Evolutionary conservation across 1,139 yeast genomes (phyloP), one percentile per base, ranked within the genome.

Genomic region (Lodderomyces margitis): DNA sequence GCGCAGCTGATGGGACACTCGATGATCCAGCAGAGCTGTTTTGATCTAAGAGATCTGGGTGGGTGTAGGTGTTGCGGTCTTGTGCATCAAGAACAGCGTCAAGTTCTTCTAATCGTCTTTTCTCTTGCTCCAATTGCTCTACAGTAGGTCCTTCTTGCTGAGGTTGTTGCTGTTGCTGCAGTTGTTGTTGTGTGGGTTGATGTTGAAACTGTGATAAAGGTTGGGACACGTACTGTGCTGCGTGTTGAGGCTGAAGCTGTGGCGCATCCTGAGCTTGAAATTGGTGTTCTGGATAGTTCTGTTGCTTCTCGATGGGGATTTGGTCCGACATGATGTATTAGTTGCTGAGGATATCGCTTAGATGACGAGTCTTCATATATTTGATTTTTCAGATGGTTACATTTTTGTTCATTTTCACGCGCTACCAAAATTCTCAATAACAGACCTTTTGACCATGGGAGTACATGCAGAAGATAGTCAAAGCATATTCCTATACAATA

Each of bases 291-390:
- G 16, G 9, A n/a, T 15, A 15, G 12, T 9, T 9, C 11, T 46
- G 50, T 39, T 54, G 55, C 27, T 51, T 32, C 14, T 48, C 50
- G 30, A 49, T 28, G 23, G 54, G 47, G 14, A 51, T 40, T 37
- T 51, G 46, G 25, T 51, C 55, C 8, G 55, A 51, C 55, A 51
- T 50, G 17, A 24, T 35, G 15, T 7, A n/a, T 34, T 14, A 12
- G 12, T 4, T 7, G 11, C 27, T 6, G n/a, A n/a, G n/a, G n/a
- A n/a, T n/a, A n/a, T n/a, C n/a, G n/a, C n/a, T n/a, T n/a, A n/a
- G n/a, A n/a, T n/a, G n/a, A n/a, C n/a, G n/a, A n/a, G n/a, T n/a
- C n/a, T n/a, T n/a, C n/a, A n/a, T n/a, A n/a, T n/a, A n/a, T n/a
- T n/a, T n/a, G n/a, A n/a, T 28, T 28, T 8, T 9, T 23, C 10